These are phyloP conservation scores for Falciphora oryzae DNA, from an alignment of 2,329 filamentous ascomycete species.

Conservation along the genomic window DNA sequence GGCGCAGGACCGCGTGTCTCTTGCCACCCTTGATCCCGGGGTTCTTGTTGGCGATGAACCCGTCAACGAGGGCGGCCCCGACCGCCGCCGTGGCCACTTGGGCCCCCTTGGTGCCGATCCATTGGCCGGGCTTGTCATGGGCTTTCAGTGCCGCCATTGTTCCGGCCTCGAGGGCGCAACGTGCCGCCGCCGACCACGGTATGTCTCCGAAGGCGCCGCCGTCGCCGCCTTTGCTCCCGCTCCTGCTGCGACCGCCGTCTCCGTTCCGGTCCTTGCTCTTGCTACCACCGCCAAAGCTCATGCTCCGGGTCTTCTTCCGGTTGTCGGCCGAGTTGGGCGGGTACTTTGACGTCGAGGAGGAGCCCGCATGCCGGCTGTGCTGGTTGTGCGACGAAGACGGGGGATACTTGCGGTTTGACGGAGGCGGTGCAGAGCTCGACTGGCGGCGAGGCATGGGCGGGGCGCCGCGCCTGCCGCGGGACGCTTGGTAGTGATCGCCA, in stretches of 20 bases:
- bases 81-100: constrained; percentile 22
- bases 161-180: constrained; percentile 21
- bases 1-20: constrained; percentile 22
- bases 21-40: constrained; percentile 19
- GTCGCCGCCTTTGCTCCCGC: not conserved
- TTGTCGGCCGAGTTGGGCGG: constrained; percentile 3
- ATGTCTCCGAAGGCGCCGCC: constrained; percentile 6
- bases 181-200: constrained; percentile 16
- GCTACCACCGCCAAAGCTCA: not conserved
- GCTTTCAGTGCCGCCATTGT: constrained; percentile 19
- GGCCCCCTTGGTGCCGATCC: constrained; percentile 20
- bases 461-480: not conserved
- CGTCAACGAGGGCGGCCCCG: constrained; percentile 23
- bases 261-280: constrained; percentile 9
- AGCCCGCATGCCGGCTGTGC: not conserved
- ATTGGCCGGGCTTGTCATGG: constrained; percentile 16
- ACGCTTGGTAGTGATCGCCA: not conserved
- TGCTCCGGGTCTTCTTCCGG: constrained; percentile 1
- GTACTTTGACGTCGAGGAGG: constrained; percentile 2
- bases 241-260: constrained; percentile 3
- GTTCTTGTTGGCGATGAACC: constrained; percentile 17
- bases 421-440: constrained; percentile 7
- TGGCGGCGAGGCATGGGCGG: constrained; percentile 7
- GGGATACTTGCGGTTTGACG: not conserved
- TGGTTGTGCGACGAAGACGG: constrained; percentile 1